Conservation (phyloP, 208 protist species). For the Herpetomonas tarakana region DNA sequence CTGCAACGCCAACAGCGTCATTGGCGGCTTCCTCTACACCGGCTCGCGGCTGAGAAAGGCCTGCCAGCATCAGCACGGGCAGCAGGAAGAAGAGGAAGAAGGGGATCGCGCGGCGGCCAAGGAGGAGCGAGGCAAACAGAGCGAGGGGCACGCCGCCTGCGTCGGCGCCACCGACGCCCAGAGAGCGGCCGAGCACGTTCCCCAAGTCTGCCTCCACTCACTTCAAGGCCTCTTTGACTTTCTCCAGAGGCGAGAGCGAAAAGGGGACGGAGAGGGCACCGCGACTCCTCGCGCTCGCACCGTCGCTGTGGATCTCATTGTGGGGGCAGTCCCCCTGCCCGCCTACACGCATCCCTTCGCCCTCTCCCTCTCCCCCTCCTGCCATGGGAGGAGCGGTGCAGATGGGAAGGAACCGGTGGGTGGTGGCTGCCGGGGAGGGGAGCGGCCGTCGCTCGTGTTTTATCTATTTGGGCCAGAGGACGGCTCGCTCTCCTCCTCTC, state of each 20-base stretch:
- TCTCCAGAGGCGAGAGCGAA: too few relatives aligned
- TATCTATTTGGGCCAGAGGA: constrained; percentile 77
- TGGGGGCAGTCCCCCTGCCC: constrained; percentile 37
- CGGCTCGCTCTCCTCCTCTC: constrained; percentile 33
- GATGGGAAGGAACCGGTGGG: not conserved
- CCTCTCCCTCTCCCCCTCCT: not conserved
- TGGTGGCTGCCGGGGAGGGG: too few relatives aligned
- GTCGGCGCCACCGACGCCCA: constrained; percentile 39
- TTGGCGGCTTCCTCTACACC: constrained; percentile 45
- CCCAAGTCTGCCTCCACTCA: constrained; percentile 28
- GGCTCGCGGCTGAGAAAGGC: constrained; percentile 46
- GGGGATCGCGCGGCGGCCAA: constrained; percentile 2
- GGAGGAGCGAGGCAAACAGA: too few relatives aligned
- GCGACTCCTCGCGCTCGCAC: too few relatives aligned
- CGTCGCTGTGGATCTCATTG: constrained; percentile 68
- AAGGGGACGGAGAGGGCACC: too few relatives aligned
- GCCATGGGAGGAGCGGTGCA: not conserved
- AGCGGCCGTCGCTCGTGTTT: constrained; percentile 35
- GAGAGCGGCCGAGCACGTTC: constrained; percentile 24
- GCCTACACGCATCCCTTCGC: constrained; percentile 33
- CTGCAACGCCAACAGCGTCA: not conserved
- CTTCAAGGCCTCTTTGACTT: constrained; percentile 40
- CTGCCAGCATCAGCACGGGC: constrained; percentile 6
- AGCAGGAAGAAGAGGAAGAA: not conserved
- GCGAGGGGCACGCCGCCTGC: constrained; percentile 5